Base-by-base conservation (phyloP, 805 yeast genomes). In the Kodamaea kaohsiungensis region DNA sequence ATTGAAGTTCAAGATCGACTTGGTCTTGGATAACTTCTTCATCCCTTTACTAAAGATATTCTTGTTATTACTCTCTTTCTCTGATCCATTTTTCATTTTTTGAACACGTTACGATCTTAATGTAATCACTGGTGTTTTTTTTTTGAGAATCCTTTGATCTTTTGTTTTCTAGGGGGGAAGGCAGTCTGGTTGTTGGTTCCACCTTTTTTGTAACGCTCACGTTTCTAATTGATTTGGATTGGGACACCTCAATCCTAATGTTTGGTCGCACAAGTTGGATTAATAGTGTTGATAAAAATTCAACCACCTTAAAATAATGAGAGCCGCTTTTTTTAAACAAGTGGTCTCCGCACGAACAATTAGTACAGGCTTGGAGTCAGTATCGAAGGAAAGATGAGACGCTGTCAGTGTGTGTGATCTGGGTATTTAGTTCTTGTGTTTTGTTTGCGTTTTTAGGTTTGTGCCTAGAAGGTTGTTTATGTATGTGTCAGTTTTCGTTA, bases 21-120 rank as follows among this genome's bases (percentile, higher is more conserved):
- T 57, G 5, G 72, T 64, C 51, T 66, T 60, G 22, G 68, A 51
- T 19, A 71, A 62, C 53, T 68, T 68, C 58, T 65, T 69, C 49
- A 72, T 40, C 18, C 74, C 63, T 51, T 67, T 71, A 46, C 68
- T 48, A 53, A 72, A 60, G 46, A 57, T 51, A 33, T 51, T 47
- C 42, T 43, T 51, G 38, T 48, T 46, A 30, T 30, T 30, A 30
- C 45, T 40, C 45, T 40, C 45, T 40, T 15, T 17, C 30, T 49
- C 58, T 13, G 51, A 18, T 18, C 53, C 53, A 30, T 53, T 49
- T 49, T 53, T 53, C 56, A 52, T 52, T 43, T 27, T 46, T 8
- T 27, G 18, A 22, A 30, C 35, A 30, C 35, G 35, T 30, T 30
- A 30, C 22, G 25, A 22, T 22, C 25, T 22, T 30, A 3, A 2